These are phyloP conservation scores for Wickerhamiella dianesei DNA, from an alignment of 805 yeast genomes.

Conservation along the genomic window DNA sequence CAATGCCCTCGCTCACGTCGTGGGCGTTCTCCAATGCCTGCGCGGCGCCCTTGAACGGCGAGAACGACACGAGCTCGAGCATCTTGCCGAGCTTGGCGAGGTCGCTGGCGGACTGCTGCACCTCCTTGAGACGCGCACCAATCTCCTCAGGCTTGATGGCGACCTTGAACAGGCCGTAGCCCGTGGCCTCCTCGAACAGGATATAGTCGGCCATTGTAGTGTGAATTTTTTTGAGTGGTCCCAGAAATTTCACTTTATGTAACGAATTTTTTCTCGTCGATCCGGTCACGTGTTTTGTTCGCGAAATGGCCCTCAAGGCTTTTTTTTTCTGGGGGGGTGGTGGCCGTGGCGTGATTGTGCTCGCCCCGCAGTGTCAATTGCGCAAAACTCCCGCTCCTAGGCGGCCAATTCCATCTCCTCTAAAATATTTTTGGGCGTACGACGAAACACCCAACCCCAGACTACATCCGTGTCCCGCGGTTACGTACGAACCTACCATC, in stretches of 20 bases:
- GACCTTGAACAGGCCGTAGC: constrained; percentile 93
- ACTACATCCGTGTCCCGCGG: not conserved
- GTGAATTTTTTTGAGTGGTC: constrained; percentile 2
- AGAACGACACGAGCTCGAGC: constrained; percentile 86
- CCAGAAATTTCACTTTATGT: not conserved
- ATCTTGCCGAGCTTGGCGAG: constrained; percentile 79
- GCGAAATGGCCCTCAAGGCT: too few relatives aligned
- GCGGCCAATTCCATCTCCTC: too few relatives aligned
- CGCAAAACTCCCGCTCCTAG: too few relatives aligned
- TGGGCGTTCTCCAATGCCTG: constrained; percentile 98
- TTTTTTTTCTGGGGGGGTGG: too few relatives aligned
- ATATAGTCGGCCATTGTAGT: constrained; percentile 66
- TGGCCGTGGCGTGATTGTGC: too few relatives aligned
- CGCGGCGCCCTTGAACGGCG: constrained; percentile 98
- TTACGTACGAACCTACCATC: not conserved
- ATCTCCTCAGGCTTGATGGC: constrained; percentile 86
- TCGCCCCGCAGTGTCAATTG: too few relatives aligned
- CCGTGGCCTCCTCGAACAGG: constrained; percentile 96
- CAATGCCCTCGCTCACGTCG: constrained; percentile 93
- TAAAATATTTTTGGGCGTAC: too few relatives aligned
- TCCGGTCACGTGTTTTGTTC: too few relatives aligned
- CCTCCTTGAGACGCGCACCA: constrained; percentile 84
- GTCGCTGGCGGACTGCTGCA: constrained; percentile 79
- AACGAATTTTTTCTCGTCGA: not conserved
- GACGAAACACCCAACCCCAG: too few relatives aligned